phyloP scores from a whole-genome alignment of 345 rosid genomes.

The Heritiera fomes region DNA sequence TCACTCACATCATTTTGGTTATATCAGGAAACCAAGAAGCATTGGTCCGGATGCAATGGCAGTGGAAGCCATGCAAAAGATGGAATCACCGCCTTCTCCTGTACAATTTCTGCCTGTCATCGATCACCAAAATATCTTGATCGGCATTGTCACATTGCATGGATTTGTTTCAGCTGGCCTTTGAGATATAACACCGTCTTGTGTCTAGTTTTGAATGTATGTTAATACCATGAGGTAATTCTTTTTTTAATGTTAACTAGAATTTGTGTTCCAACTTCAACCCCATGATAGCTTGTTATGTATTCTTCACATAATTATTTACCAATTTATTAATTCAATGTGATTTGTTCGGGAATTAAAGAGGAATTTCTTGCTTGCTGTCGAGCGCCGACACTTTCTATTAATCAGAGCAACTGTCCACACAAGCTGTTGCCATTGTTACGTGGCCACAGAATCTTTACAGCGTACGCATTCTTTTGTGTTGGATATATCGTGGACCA shows the following conservation, averaged over 20 bases:
- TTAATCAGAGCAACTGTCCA: background rate
- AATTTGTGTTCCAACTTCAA: background rate
- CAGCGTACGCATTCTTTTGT: no score
- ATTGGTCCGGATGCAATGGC: slow-evolving; percentile 93
- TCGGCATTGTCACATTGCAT: slow-evolving; percentile 90
- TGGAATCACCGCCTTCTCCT: slow-evolving; percentile 98
- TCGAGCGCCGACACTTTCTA: background rate
- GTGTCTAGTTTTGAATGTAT: background rate
- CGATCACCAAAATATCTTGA: slow-evolving; percentile 55
- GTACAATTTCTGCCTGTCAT: slow-evolving; percentile 93
- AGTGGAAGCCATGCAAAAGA: slow-evolving; percentile 93
- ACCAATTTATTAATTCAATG: background rate
- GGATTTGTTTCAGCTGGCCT: slow-evolving; percentile 95
- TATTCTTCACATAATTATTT: background rate
- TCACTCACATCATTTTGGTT: background rate
- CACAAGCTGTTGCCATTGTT: background rate
- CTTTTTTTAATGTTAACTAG: background rate
- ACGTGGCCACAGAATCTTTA: no score
- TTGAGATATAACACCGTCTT: slow-evolving; percentile 27
- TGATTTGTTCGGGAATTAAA: background rate
- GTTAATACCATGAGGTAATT: background rate
- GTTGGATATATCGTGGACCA: background rate
- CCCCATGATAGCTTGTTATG: background rate
- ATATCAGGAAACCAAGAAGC: slow-evolving; percentile 80
- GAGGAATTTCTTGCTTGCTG: background rate